These are phyloP conservation scores for Moesziomyces globuligerus DNA, from an alignment of 1,284 basidiomycete species.

Conservation along the genomic window DNA sequence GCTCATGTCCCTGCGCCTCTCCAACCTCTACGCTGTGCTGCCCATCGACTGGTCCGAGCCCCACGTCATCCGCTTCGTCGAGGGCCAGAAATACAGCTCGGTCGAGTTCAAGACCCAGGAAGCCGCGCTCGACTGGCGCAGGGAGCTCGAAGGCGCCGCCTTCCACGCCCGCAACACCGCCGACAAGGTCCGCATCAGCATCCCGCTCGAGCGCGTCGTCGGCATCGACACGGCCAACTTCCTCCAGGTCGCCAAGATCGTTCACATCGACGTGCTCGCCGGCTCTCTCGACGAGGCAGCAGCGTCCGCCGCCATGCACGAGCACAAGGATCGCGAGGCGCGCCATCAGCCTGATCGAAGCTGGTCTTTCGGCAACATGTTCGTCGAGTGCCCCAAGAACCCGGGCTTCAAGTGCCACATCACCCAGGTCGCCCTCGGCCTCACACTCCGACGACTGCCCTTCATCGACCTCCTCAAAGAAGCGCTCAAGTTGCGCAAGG, in stretches of 20 bases:
- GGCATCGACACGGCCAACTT: conserved; percentile 30
- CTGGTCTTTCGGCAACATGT: conserved; percentile 22
- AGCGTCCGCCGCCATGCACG: neutral
- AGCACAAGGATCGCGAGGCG: conserved; percentile 10
- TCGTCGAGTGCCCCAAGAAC: conserved; percentile 33
- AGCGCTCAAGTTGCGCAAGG: conserved; percentile 11
- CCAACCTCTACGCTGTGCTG: conserved; percentile 45
- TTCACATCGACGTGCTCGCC: conserved; percentile 36
- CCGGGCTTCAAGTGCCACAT: conserved; percentile 39
- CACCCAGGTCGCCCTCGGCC: conserved; percentile 30
- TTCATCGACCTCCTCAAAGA: conserved; percentile 33
- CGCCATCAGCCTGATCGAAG: conserved; percentile 23
- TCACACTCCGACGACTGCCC: conserved; percentile 27
- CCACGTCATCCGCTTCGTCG: conserved; percentile 44
- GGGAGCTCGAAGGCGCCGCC: conserved; percentile 52
- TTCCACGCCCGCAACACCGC: conserved; percentile 48
- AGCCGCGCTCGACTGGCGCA: conserved; percentile 51
- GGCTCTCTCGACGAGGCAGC: conserved; percentile 22
- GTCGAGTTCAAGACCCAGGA: conserved; percentile 63
- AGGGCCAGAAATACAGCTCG: conserved; percentile 31
- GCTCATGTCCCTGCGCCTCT: conserved; percentile 46
- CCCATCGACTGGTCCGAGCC: conserved; percentile 49
- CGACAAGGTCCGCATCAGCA: conserved; percentile 51
- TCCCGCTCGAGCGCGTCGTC: conserved; percentile 55
- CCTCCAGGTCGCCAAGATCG: conserved; percentile 47